A percentile compares a stretch with the other conserved stretches of the same genome.
These are phyloP conservation scores for Hemerocallis citrina DNA, from an alignment of 106 monocot species.

Conservation along the genomic window DNA sequence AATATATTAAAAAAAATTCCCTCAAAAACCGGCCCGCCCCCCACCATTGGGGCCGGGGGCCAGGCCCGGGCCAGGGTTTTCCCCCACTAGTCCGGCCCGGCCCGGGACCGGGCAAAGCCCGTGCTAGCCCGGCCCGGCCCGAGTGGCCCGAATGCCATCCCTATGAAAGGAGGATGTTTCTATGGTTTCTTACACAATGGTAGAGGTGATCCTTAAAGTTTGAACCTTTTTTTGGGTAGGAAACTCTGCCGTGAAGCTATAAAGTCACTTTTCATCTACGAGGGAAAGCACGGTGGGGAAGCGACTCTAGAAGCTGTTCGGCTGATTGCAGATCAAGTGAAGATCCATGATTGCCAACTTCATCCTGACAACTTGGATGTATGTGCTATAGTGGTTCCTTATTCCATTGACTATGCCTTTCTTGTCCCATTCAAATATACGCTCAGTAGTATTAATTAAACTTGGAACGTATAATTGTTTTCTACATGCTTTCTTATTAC, in stretches of 20 bases:
- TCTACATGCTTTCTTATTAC: background rate
- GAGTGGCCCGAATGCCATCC: no score
- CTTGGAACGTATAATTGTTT: background rate
- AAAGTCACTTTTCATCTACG: conserved; percentile 62
- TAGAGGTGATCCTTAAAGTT: background rate
- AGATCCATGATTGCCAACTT: conserved; percentile 64
- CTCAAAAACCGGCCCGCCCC: no score
- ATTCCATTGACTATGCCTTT: background rate
- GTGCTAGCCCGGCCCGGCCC: no score
- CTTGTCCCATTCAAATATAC: background rate
- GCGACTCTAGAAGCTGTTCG: conserved; percentile 86
- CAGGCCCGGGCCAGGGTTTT: no score
- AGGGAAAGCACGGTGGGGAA: conserved; percentile 94
- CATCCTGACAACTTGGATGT: conserved; percentile 84
- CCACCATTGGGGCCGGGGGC: no score
- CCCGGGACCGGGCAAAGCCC: no score
- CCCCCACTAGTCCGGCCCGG: no score
- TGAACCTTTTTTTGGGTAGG: conserved; percentile 29
- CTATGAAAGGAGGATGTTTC: background rate
- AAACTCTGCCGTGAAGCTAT: conserved; percentile 71
- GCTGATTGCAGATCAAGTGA: conserved; percentile 73
- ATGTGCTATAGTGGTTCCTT: background rate
- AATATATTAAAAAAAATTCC: no score
- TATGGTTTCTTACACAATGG: background rate
- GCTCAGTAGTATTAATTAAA: background rate